Conservation (phyloP, 257 asterid species). For the Anisodus acutangulus region DNA sequence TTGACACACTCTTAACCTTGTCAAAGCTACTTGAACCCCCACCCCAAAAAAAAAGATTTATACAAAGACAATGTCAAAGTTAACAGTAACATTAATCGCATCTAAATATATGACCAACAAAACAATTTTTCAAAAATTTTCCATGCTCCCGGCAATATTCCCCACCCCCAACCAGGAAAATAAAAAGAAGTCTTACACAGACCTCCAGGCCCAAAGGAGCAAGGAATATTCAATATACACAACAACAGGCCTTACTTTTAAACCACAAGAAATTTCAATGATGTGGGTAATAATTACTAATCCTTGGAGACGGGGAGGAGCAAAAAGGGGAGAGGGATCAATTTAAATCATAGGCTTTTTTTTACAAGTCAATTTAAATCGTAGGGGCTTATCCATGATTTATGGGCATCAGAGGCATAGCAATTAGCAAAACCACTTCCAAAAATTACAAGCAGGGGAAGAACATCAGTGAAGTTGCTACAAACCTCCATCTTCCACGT, state of each 20-base stretch:
- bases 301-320: background rate
- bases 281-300: background rate
- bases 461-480: constrained; percentile 7
- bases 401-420: background rate
- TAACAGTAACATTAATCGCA: background rate
- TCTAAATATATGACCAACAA: constrained; percentile 8
- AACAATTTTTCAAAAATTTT: background rate
- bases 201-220: background rate
- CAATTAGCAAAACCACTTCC: background rate
- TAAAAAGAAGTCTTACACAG: too few species aligned
- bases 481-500: constrained; percentile 37
- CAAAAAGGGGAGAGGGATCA: background rate
- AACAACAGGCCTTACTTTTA: background rate
- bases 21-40: background rate
- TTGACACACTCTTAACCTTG: background rate
- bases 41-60: background rate
- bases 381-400: background rate
- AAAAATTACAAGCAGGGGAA: background rate
- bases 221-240: constrained; percentile 23
- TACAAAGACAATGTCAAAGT: background rate
- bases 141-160: background rate
- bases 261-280: background rate
- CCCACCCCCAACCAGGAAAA: background rate
- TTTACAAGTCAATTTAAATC: background rate
- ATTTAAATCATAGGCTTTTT: background rate